A percentile compares a stretch with the other conserved stretches of the same genome.
Evolutionary conservation across 2,329 filamentous ascomycete species (phyloP).

Genomic region (Stemphylium vesicarium): DNA sequence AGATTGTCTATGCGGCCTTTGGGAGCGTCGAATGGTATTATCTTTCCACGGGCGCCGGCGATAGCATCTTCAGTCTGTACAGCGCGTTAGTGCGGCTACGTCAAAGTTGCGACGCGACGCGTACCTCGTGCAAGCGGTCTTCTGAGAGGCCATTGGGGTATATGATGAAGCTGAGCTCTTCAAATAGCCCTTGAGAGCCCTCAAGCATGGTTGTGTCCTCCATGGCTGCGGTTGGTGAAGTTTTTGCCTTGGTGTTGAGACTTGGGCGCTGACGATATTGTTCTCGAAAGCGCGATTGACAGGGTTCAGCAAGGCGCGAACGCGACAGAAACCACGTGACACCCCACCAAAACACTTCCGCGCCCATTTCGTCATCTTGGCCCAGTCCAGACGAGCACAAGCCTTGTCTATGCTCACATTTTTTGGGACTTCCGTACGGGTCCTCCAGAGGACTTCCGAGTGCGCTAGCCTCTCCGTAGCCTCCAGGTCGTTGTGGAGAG

Average conservation of each 20-base stretch:
- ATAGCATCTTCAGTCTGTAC: conserved; percentile 56
- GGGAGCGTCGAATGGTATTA: conserved; percentile 49
- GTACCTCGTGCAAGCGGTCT: conserved; percentile 36
- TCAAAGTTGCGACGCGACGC: conserved; percentile 25
- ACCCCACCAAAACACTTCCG: conserved; percentile 13
- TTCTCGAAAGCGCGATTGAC: conserved; percentile 10
- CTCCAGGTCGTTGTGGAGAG: background rate
- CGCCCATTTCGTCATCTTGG: background rate
- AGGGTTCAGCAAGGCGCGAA: conserved; percentile 9
- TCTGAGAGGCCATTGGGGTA: conserved; percentile 51
- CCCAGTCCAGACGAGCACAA: background rate
- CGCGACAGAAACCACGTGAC: conserved; percentile 25
- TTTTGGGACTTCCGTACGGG: background rate
- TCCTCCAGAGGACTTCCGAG: background rate
- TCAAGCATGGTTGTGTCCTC: conserved; percentile 44
- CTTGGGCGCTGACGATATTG: conserved; percentile 8
- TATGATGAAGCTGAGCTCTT: conserved; percentile 50
- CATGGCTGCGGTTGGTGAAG: conserved; percentile 27
- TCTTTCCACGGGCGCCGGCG: conserved; percentile 57
- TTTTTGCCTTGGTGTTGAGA: conserved; percentile 3
- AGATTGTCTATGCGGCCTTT: conserved; percentile 51
- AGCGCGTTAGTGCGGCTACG: conserved; percentile 24
- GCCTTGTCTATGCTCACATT: background rate
- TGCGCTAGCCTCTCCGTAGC: background rate
- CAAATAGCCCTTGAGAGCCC: conserved; percentile 45